Conservation (phyloP, 1,284 basidiomycete genomes). For the Cystobasidium sp. region DNA sequence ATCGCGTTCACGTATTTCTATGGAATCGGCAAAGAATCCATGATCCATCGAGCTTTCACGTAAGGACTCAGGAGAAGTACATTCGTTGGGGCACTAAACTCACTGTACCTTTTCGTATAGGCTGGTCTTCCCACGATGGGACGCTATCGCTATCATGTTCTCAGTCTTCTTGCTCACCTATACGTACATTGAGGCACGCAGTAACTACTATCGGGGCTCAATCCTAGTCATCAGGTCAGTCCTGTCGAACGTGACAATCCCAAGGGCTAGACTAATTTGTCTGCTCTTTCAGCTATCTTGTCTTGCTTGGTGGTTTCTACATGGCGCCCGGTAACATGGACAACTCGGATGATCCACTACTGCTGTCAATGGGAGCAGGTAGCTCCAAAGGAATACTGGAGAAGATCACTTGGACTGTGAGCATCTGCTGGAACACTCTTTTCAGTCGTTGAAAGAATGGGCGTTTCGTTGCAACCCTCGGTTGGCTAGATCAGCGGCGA, state of each 20-base stretch:
- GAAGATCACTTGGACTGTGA: neutral
- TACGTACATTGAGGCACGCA: conserved; percentile 96
- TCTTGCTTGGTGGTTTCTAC: conserved; percentile 73
- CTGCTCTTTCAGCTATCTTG: conserved; percentile 67
- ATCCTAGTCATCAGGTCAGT: conserved; percentile 84
- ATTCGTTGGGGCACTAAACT: conserved; percentile 37
- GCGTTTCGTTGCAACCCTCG: too few species aligned
- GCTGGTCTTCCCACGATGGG: conserved; percentile 98
- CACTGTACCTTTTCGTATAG: conserved; percentile 59
- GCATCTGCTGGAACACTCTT: conserved; percentile 31
- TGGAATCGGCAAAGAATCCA: conserved; percentile 70
- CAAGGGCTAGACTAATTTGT: conserved; percentile 9
- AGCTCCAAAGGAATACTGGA: neutral
- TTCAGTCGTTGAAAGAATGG: conserved; percentile 23
- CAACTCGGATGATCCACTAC: conserved; percentile 37
- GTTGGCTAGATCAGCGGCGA: neutral
- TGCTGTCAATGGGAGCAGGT: conserved; percentile 59
- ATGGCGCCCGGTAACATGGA: conserved; percentile 38
- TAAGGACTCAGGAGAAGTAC: too few species aligned
- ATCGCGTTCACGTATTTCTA: conserved; percentile 97
- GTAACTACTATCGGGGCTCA: conserved; percentile 94
- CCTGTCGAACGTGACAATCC: conserved; percentile 4
- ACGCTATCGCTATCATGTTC: conserved; percentile 88
- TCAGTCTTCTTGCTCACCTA: conserved; percentile 90
- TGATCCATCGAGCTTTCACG: conserved; percentile 77